These are phyloP conservation scores for Suhomyces sp. DNA, from an alignment of 805 yeast genomes.

Conservation along the genomic window DNA sequence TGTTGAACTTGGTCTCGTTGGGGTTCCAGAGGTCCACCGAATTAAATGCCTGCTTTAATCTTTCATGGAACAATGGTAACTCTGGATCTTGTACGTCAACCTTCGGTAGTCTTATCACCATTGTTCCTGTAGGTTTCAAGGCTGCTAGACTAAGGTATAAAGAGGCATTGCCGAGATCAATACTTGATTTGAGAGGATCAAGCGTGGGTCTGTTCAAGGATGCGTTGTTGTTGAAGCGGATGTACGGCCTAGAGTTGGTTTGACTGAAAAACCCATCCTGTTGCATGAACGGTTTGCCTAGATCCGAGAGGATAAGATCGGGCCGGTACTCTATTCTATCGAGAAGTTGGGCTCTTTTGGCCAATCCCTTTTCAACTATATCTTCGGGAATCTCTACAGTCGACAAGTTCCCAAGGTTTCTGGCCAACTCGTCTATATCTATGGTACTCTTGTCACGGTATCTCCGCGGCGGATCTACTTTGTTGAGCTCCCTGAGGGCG, in stretches of 20 bases:
- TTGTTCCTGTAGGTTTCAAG: constrained; percentile 27
- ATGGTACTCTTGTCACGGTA: constrained; percentile 17
- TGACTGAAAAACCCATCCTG: constrained; percentile 36
- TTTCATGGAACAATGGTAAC: constrained; percentile 19
- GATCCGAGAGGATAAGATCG: constrained; percentile 36
- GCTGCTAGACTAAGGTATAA: constrained; percentile 27
- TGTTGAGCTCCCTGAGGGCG: constrained; percentile 15
- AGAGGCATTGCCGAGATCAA: constrained; percentile 42
- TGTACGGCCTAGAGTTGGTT: constrained; percentile 34
- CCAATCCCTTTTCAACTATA: constrained; percentile 3
- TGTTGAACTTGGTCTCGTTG: constrained; percentile 6
- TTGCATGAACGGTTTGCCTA: constrained; percentile 33
- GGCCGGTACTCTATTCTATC: constrained; percentile 24
- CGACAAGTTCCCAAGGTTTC: constrained; percentile 3
- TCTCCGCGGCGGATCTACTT: constrained; percentile 2
- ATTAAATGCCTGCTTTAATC: constrained; percentile 26
- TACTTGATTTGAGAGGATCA: constrained; percentile 25
- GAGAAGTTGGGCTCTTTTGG: constrained; percentile 5
- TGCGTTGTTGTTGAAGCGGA: constrained; percentile 23
- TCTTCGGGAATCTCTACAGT: constrained; percentile 5
- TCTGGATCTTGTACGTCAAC: constrained; percentile 30
- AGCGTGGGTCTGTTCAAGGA: constrained; percentile 23
- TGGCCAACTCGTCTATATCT: constrained; percentile 16
- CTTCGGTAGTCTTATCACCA: constrained; percentile 27
- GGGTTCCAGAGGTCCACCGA: constrained; percentile 20